Base-by-base conservation (phyloP, 176 grass and related monocot genomes). In the Aegilops umbellulata region DNA sequence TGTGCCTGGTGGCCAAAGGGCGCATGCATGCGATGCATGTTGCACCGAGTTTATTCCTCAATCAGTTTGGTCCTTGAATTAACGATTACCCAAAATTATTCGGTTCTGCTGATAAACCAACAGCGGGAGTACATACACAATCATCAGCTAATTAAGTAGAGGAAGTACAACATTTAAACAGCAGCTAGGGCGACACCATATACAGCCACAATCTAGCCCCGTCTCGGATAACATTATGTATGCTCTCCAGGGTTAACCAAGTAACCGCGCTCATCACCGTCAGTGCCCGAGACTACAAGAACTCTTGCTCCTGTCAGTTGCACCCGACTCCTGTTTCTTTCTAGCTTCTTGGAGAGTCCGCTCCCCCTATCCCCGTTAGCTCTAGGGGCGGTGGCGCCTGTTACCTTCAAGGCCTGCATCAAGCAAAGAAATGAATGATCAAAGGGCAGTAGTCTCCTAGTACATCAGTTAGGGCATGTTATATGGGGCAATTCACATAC, bases 391-490 rank as follows among this genome's bases (percentile, higher is more conserved):
- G 60, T 69, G 26, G 5, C 17, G 29, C 64, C 20, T 32, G 46
- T 81, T 34, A 88, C 30, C 51, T 77, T 85, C 7, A 82, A 72
- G 53, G 19, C 70, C 81, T 91, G 82, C 86, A 85, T 32, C 24
- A 36, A 39, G 19, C 3, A 12, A 86, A 81, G 9, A 55, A 77
- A 87, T 39, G 19, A 70, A 84, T 39, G 17, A 39, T 91, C 76
- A 87, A 65, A 81, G 75, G 29, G 27, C 15, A 51, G 12, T 6
- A 73, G 55, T 22, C 26, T 51, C 5, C 29, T 20, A 19, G 60
- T 31, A 41, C 38, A 70, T 67, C 53, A 4, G n/a, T 62, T 34
- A 70, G 20, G 20, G 17, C 10, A 41, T 71, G 22, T 24, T 20
- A 57, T 47, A 22, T 81, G 11, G 61, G 30, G 5, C 8, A 30